Conservation (phyloP, 2,329 filamentous ascomycete species). For the Pyricularia grisea region DNA sequence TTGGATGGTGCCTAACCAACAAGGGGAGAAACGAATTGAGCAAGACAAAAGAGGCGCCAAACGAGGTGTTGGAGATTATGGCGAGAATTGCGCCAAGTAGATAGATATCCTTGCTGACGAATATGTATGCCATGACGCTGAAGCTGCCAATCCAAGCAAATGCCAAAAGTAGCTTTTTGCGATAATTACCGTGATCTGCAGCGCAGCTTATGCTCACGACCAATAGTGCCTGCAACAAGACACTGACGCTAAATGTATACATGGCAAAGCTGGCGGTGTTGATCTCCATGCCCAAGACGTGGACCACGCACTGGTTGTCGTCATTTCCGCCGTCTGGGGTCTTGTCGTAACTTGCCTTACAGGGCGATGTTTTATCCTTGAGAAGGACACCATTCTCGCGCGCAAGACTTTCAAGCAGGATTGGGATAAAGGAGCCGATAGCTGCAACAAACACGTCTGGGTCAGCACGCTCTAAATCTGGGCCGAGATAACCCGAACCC, state of each 20-base stretch:
- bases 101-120: conserved; percentile 66
- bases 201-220: conserved; percentile 96
- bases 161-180: conserved; percentile 76
- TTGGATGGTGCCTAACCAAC: conserved; percentile 76
- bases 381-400: conserved; percentile 84
- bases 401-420: conserved; percentile 87
- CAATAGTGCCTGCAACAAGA: conserved; percentile 77
- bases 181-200: conserved; percentile 86
- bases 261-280: conserved; percentile 94
- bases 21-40: conserved; percentile 92
- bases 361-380: conserved; percentile 66
- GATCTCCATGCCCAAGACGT: conserved; percentile 73
- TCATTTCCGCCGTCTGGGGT: conserved; percentile 19
- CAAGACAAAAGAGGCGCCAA: conserved; percentile 90
- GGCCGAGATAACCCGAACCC: background rate
- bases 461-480: background rate
- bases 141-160: conserved; percentile 78
- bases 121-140: conserved; percentile 82
- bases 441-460: conserved; percentile 6
- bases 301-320: conserved; percentile 66
- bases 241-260: conserved; percentile 94
- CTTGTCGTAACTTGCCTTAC: conserved; percentile 53
- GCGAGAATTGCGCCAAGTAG: conserved; percentile 74
- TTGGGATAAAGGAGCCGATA: conserved; percentile 80
- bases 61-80: conserved; percentile 85